Evolutionary conservation across 2,329 filamentous ascomycete genomes (phyloP), one percentile per base, ranked within the genome.

Genomic region (Aspergillus nomiae): DNA sequence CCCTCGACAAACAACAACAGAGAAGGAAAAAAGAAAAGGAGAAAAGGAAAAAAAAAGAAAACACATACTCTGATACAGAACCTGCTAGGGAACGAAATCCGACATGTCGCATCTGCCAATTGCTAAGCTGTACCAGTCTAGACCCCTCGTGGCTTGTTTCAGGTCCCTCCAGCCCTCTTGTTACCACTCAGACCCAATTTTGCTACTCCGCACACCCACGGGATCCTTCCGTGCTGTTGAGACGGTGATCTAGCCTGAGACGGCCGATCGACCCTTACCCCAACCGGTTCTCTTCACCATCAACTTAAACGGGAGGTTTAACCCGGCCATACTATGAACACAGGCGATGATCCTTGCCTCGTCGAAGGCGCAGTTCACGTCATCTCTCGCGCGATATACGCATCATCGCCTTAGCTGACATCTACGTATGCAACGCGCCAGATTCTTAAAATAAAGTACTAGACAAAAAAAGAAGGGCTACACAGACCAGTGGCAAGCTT

Each of bases 141-240:
- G 46, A 50, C 46, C 38, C 46, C 54, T 53, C 41, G 48, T 59
- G 56, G 56, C 45, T 41, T 59, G 56, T 59, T 59, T 59, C 56
- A 59, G 26, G 45, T 32, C 56, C 21, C 16, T 41, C 38, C 26
- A 19, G n/a, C 30, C 26, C 24, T 28, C n/a, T 57, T 46, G 10
- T 24, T 12, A 9, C 28, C 19, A 19, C 43, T 24, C 3, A 24
- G 24, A 4, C 19, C 43, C 43, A 46, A 21, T 8, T 36, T 34
- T 12, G 1, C 10, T 14, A 24, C 19, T 54, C 30, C 51, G 51
- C 51, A 54, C 19, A 24, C 10, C 11, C 11, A 38, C 45, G 56
- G 56, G 56, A 59, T 59, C 45, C 34, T 59, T 59, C 56, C 56
- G 56, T 59, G 19, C 36, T 24, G 19, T 30, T 32, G 28, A 32